Conservation (phyloP, 2,329 filamentous ascomycete species). For the Corinectria fuckeliana region DNA sequence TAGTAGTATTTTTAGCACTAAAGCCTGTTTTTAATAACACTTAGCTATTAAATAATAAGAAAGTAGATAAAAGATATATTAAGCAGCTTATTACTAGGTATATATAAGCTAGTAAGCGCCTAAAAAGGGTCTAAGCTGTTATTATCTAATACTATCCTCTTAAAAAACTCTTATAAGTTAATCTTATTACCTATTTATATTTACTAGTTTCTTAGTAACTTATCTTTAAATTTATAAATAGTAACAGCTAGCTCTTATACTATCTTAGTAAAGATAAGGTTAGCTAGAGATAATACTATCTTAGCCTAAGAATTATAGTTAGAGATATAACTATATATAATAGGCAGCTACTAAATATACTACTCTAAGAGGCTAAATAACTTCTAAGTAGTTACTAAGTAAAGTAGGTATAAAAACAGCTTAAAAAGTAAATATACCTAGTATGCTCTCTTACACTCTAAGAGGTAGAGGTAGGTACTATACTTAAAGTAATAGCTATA, state of each 20-base stretch:
- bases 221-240: background rate
- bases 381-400: background rate
- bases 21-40: background rate
- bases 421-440: background rate
- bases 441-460: background rate
- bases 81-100: background rate
- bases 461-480: conserved; percentile 4
- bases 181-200: background rate
- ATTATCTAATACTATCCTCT: background rate
- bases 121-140: background rate
- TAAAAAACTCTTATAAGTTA: no score
- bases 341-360: background rate
- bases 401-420: background rate
- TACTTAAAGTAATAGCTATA: background rate
- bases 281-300: background rate
- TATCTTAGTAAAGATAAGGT: background rate
- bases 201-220: background rate
- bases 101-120: background rate
- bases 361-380: background rate
- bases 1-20: background rate
- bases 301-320: background rate
- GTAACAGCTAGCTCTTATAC: background rate
- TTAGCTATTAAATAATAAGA: background rate
- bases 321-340: background rate
- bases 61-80: background rate